Evolutionary conservation across 768 basidiomycete species (phyloP).

Genomic region (Tricholoma sp.): DNA sequence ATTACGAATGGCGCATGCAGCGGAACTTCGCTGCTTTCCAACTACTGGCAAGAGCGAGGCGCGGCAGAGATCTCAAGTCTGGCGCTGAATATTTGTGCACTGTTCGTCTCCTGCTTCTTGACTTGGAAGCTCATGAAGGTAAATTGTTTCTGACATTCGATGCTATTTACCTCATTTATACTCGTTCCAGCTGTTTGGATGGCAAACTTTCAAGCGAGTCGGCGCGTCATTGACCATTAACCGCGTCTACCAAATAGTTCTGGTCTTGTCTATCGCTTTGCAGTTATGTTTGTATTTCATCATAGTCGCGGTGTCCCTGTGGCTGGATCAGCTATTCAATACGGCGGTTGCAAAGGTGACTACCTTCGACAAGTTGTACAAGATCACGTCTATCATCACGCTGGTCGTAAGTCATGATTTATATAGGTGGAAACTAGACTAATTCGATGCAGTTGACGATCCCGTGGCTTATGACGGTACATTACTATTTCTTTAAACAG

Average conservation of each 20-base stretch:
- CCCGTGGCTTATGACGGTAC: slow-evolving; percentile 64
- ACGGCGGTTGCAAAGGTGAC: slow-evolving; percentile 56
- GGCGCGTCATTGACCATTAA: slow-evolving; percentile 73
- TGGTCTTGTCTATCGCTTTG: slow-evolving; percentile 64
- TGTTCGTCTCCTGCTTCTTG: slow-evolving; percentile 57
- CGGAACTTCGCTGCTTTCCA: slow-evolving; percentile 46
- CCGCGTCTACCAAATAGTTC: slow-evolving; percentile 67
- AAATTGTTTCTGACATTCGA: neutral
- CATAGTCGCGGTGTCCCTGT: slow-evolving; percentile 59
- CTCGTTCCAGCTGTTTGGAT: slow-evolving; percentile 60
- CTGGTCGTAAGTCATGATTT: slow-evolving; percentile 46
- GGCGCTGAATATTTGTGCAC: slow-evolving; percentile 53
- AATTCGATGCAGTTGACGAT: slow-evolving; percentile 45
- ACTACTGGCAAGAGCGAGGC: slow-evolving; percentile 60
- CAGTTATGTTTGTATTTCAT: slow-evolving; percentile 81
- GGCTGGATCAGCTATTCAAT: slow-evolving; percentile 74
- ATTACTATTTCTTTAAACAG: slow-evolving; percentile 9
- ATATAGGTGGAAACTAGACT: neutral
- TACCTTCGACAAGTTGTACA: slow-evolving; percentile 42
- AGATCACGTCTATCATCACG: slow-evolving; percentile 48
- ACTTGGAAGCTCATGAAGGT: slow-evolving; percentile 78
- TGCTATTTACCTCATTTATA: neutral
- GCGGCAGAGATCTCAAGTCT: slow-evolving; percentile 62
- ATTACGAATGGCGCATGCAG: slow-evolving; percentile 65
- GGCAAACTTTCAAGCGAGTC: slow-evolving; percentile 86